Evolutionary conservation across 2,329 filamentous ascomycete genomes (phyloP).

Genomic region (Aspergillus amoenus): DNA sequence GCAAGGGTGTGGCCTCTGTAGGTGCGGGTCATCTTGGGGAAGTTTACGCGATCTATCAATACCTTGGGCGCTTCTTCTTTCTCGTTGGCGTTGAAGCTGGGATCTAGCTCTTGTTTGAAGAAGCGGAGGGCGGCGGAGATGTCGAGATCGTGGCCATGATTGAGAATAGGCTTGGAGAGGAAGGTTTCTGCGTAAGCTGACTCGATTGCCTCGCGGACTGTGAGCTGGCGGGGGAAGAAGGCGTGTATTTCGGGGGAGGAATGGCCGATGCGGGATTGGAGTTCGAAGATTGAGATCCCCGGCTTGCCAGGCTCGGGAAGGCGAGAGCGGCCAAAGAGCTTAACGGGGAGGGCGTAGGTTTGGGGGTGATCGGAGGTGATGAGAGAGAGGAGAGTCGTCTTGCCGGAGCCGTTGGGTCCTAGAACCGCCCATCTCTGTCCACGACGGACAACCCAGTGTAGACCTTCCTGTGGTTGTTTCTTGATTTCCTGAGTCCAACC

Average conservation of each 20-base stretch:
- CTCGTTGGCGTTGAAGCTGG: constrained; percentile 33
- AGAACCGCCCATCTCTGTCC: constrained; percentile 92
- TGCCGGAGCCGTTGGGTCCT: constrained; percentile 89
- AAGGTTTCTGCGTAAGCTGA: constrained; percentile 92
- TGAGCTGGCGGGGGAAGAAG: constrained; percentile 79
- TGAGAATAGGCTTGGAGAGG: constrained; percentile 65
- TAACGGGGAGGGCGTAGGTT: constrained; percentile 83
- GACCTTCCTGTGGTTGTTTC: constrained; percentile 56
- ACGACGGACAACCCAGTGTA: constrained; percentile 78
- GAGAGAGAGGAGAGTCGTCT: constrained; percentile 89
- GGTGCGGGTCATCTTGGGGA: constrained; percentile 19
- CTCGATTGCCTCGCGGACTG: constrained; percentile 72
- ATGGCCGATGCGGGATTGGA: constrained; percentile 86
- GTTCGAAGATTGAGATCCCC: constrained; percentile 87
- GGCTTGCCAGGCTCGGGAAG: constrained; percentile 69
- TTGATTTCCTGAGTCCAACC: constrained; percentile 68
- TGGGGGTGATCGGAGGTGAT: constrained; percentile 96
- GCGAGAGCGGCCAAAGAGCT: constrained; percentile 78
- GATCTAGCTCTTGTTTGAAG: constrained; percentile 78
- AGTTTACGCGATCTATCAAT: constrained; percentile 7
- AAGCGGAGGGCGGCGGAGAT: constrained; percentile 71
- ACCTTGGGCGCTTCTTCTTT: constrained; percentile 15
- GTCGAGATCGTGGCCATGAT: constrained; percentile 54
- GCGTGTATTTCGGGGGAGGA: constrained; percentile 92
- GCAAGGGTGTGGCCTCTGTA: constrained; percentile 11